Evolutionary conservation across 1,139 yeast species (phyloP), one percentile per base, ranked within the genome.

Genomic region (Pichia sp.): DNA sequence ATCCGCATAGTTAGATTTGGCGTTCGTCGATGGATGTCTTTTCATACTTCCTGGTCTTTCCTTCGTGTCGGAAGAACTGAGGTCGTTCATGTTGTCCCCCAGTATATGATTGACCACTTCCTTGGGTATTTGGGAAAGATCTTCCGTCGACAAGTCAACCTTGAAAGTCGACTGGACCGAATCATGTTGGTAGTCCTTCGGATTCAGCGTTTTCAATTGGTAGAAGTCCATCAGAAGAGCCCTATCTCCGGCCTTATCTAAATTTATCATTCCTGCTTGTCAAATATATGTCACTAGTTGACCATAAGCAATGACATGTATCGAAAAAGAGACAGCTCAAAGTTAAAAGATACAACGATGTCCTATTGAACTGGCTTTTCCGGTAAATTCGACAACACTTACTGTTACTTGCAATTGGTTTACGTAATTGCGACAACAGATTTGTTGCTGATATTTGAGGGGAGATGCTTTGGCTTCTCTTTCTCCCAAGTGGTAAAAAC

Each of bases 151-250:
- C 59, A 61, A 60, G 51, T 62, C 69, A 4, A 60, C 53, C 38
- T 56, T 49, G 42, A 60, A 44, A 62, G 63, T 10, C 12, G 74
- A 68, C 20, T 53, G 56, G 14, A 58, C 49, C 3, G 68, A 63
- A 55, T 73, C 77, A 0, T 63, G 62, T 6, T 58, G 55, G 73
- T 79, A 78, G 2, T 73, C 69, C 3, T 60, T 58, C 0, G 82
- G 82, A 43, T 70, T 55, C 33, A 73, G 58, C 0, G 78, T 70
- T 46, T 65, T 70, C 51, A 78, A 64, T 52, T 75, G 75, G 61
- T 78, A 78, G 43, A 73, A 71, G 7, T 70, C 69, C 54, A 72
- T 62, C 43, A 78, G 59, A 5, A 55, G 42, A 3, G 65, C 64
- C n/a, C 67, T 62, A 16, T 73, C 74, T 12, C 45, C 29, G 1